These are phyloP conservation scores for Petunia hybrid DNA, from an alignment of 305 asterid genomes.

Conservation along the genomic window DNA sequence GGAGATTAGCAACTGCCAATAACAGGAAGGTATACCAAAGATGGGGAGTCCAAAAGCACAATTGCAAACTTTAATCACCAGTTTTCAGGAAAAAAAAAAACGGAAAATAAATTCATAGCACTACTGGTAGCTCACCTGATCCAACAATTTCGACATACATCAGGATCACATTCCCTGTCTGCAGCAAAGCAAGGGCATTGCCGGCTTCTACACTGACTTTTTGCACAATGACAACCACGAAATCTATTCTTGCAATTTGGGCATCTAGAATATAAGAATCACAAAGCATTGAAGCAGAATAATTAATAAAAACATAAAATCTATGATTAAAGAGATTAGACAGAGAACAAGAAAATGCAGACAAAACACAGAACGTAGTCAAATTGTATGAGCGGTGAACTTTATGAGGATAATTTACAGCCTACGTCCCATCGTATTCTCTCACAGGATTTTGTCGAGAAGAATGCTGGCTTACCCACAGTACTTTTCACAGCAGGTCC, in stretches of 20 bases:
- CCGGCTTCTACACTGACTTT: slow-evolving; percentile 98
- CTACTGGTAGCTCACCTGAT: slow-evolving; percentile 65
- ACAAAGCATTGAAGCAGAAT: slow-evolving; percentile 32
- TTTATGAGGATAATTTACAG: slow-evolving; percentile 8
- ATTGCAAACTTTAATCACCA: slow-evolving; percentile 23
- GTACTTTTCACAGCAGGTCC: slow-evolving; percentile 92
- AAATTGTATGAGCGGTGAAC: neutral
- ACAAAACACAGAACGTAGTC: slow-evolving; percentile 23
- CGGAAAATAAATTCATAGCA: slow-evolving; percentile 20
- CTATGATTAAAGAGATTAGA: neutral
- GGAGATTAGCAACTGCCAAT: slow-evolving; percentile 5
- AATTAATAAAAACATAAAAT: slow-evolving; percentile 31
- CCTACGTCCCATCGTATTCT: neutral
- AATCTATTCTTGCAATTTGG: slow-evolving; percentile 95
- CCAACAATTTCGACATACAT: slow-evolving; percentile 98
- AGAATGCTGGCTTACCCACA: slow-evolving; percentile 77
- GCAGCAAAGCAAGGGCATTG: slow-evolving; percentile 99
- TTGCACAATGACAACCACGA: slow-evolving; percentile 98
- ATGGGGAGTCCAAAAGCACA: neutral
- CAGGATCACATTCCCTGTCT: slow-evolving; percentile 95
- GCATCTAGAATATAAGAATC: slow-evolving; percentile 61
- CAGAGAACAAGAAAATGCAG: slow-evolving; percentile 21
- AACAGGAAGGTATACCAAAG: slow-evolving; percentile 2
- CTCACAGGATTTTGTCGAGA: neutral
- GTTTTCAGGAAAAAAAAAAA: neutral